Evolutionary conservation across 441 rosid species (phyloP), one percentile per base, ranked within the genome.

Genomic region (Populus tomentosa): DNA sequence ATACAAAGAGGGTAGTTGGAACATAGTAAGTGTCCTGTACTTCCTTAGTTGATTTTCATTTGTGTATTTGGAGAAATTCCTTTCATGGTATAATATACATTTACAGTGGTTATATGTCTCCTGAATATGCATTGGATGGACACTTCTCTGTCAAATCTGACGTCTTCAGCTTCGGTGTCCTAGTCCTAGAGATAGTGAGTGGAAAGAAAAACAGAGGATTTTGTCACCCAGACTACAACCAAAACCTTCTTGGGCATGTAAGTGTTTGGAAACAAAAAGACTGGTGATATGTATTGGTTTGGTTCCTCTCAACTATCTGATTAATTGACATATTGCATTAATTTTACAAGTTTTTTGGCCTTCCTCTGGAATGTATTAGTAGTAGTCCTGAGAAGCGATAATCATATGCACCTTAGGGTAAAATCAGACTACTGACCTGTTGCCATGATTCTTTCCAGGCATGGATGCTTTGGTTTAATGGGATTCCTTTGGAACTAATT

Each of bases 221-320:
- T 69, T 23, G 42, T 23, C 69, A 24, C 35, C 4, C 67, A 8
- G 72, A 78, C 63, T 76, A 78, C 64, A 32, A 18, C 21, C 70
- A 24, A 10, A 78, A 72, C 42, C 80, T 78, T 78, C 72, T 78
- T 21, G 80, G 80, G 6, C 80, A 78, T 78, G 80, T 72, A 72
- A 71, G 72, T 36, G 23, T 61, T 32, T 20, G 18, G 18, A 33
- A 28, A 53, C 11, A 46, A 14, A 46, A 14, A 46, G 56, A 46
- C 56, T 14, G 56, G 16, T 14, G 56, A 46, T 14, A 46, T 46
- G 56, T 46, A 14, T 4, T 14, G 56, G 20, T 14, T 11, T 46
- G 56, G 56, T 46, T 46, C 20, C 56, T 46, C 56, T 46, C 56
- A 14, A 18, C 20, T 4, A 13, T 46, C 56, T 46, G 56, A 13